Conservation (phyloP, 164 flowering plant species). For the Tinospora cordifolia region DNA sequence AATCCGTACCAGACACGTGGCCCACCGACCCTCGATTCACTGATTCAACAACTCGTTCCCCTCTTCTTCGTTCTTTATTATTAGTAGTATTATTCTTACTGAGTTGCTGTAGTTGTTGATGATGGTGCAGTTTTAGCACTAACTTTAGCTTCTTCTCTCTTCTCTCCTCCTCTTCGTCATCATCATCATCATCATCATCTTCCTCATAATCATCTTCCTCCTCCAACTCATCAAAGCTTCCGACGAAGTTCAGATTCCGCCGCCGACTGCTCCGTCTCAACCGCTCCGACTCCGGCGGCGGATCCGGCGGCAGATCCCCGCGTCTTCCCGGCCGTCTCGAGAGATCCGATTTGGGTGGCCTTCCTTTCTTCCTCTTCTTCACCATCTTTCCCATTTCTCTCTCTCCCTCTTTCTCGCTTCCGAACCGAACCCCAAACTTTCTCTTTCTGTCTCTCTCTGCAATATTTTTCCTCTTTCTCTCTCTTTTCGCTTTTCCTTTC, state of each 20-base stretch:
- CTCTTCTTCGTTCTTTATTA: no score
- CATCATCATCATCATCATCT: no score
- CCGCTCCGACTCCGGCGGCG: slow-evolving; percentile 15
- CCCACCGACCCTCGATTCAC: slow-evolving; percentile 8
- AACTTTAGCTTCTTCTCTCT: slow-evolving; percentile 64
- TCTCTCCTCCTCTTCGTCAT: no score
- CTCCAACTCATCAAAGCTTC: slow-evolving; percentile 28
- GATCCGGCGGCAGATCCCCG: no score
- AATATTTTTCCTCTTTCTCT: no score
- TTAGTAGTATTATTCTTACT: no score
- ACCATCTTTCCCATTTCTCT: slow-evolving; percentile 72
- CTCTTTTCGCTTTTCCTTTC: no score
- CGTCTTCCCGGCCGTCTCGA: slow-evolving; percentile 17
- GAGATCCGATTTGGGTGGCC: slow-evolving; percentile 67
- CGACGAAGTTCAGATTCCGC: slow-evolving; percentile 43
- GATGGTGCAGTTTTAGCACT: slow-evolving; percentile 35
- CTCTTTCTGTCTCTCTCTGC: no score
- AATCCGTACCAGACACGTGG: not conserved
- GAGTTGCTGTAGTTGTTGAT: no score
- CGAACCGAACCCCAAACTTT: not conserved
- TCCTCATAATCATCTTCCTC: slow-evolving; percentile 26
- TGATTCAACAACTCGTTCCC: no score
- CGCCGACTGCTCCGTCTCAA: slow-evolving; percentile 55
- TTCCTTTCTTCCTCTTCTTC: slow-evolving; percentile 69
- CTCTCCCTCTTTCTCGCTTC: slow-evolving; percentile 24